Evolutionary conservation across 2,329 filamentous ascomycete species (phyloP), one percentile per base, ranked within the genome.

Genomic region (Trichothecium roseum): DNA sequence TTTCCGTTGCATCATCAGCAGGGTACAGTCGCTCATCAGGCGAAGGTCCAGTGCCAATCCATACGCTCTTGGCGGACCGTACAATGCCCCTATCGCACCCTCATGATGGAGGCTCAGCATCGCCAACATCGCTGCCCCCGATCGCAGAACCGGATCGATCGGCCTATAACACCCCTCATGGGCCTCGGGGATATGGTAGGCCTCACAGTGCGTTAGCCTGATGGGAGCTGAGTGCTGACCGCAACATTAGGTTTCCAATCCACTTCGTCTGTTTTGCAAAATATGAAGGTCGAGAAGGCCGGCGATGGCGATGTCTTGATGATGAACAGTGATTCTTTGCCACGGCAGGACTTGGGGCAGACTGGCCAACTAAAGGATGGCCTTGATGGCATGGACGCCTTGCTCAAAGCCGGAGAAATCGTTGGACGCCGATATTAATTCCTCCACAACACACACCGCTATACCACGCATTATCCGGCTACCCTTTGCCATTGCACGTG

Each of bases 401-500:
- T 79, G 9, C 50, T 78, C 2, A 63, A 62, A 40, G 74, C 74
- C 8, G 72, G 73, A 22, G 73, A 78, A 44, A 71, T 78, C 40
- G 69, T 78, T 28, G 68, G 69, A 38, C 63, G 64, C 29, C 56
- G 62, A 35, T 42, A 45, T 35, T 45, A 24, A 24, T 24, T 6
- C 10, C 20, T 24, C 20, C 6, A 6, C 20, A 24, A 26, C 27
- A 24, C 20, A 18, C 28, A 18, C 22, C n/a, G n/a, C n/a, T n/a
- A n/a, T 8, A 5, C 18, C 16, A 14, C 30, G 9, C 8, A 17
- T 32, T 22, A n/a, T 32, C 18, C 9, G 7, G 7, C 13, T 17
- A 14, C 14, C 32, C 13, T 16, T 27, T 27, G 32, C 5, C 12
- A 22, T 26, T 8, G 18, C 10, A 29, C 28, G 10, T 18, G 12